These are phyloP conservation scores for Picea abies DNA, from an alignment of 83 land plant genomes.

Conservation along the genomic window DNA sequence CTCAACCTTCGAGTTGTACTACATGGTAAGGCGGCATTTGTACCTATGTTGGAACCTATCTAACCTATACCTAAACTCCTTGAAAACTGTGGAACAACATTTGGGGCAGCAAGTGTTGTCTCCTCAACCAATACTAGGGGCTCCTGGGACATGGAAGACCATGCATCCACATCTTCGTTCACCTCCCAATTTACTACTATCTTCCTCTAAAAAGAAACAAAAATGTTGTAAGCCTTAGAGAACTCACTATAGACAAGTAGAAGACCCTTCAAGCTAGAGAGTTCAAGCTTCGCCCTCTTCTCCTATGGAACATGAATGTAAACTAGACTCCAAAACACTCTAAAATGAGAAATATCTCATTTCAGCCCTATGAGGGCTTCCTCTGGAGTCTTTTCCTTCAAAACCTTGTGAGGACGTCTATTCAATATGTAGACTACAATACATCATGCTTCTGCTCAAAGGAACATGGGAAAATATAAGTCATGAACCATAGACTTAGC, in stretches of 20 bases:
- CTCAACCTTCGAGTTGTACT: background rate
- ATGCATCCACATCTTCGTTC: background rate
- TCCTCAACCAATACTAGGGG: background rate
- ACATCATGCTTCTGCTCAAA: too few relatives aligned
- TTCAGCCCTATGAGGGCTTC: too few relatives aligned
- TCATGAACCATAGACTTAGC: too few relatives aligned
- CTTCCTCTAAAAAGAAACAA: background rate
- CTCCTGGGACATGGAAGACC: background rate
- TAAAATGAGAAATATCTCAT: too few relatives aligned
- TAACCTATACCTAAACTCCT: background rate
- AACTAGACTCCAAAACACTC: background rate
- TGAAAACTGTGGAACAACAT: too few relatives aligned
- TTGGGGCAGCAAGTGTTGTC: background rate
- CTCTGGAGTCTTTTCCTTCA: too few relatives aligned
- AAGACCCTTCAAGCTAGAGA: background rate
- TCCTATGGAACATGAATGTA: too few relatives aligned
- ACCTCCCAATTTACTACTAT: background rate
- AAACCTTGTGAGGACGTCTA: too few relatives aligned
- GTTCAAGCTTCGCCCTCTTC: too few relatives aligned
- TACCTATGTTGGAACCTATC: background rate
- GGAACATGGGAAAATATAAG: too few relatives aligned
- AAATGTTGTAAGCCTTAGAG: background rate
- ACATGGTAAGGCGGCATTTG: background rate
- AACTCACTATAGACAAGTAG: background rate
- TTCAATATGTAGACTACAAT: too few relatives aligned